Evolutionary conservation across 2,329 filamentous ascomycete species (phyloP).

Genomic region (Fusarium graminum): DNA sequence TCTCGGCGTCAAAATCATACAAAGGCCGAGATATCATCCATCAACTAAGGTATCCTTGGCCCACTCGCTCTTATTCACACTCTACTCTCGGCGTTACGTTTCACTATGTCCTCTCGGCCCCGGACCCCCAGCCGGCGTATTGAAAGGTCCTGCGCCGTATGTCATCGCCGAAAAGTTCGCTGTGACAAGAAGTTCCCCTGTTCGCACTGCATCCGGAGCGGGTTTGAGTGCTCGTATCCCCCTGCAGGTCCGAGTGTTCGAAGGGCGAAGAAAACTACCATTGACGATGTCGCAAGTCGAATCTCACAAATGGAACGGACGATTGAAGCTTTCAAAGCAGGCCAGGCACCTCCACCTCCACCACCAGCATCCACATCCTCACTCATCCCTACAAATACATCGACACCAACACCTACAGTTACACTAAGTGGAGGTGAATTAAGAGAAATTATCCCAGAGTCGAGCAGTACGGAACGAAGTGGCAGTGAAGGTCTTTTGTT

Average conservation of each 20-base stretch:
- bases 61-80: not conserved
- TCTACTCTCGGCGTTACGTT: conserved; percentile 2
- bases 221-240: conserved; percentile 51
- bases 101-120: conserved; percentile 29
- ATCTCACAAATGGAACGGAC: conserved; percentile 54
- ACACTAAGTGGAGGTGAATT: fast-evolving
- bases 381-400: not conserved
- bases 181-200: conserved; percentile 80
- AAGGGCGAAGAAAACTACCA: conserved; percentile 49
- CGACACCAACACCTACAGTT: not conserved
- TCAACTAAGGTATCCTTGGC: not conserved
- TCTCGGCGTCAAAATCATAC: conserved; percentile 1
- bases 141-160: conserved; percentile 57
- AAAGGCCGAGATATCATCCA: conserved; percentile 13
- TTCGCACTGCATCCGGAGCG: conserved; percentile 71
- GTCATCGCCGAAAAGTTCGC: conserved; percentile 71
- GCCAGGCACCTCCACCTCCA: conserved; percentile 15
- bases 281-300: conserved; percentile 53
- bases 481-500: conserved; percentile 47
- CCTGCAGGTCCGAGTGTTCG: conserved; percentile 44
- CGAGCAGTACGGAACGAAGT: conserved; percentile 1
- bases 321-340: conserved; percentile 29
- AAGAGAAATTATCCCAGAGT: not conserved
- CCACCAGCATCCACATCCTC: not conserved
- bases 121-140: conserved; percentile 17